phyloP scores from a whole-genome alignment of 352 stramenopile genomes.

The Pythium phragmitis region DNA sequence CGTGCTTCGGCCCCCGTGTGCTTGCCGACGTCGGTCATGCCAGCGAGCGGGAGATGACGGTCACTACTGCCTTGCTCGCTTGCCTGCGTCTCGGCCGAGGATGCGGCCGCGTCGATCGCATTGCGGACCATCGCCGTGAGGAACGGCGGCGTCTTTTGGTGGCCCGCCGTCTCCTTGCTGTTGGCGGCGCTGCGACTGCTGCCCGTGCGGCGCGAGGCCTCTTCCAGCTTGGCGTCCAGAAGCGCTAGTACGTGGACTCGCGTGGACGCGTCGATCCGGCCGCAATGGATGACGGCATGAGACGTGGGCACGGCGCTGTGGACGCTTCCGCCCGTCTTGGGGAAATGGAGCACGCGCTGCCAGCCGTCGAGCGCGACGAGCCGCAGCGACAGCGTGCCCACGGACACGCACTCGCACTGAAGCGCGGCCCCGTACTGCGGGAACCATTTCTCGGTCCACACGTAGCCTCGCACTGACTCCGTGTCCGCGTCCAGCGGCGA shows the following conservation, averaged over 20 bases:
- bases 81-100: background rate
- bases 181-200: constrained; percentile 32
- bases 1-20: constrained; percentile 44
- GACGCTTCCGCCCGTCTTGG: constrained; percentile 24
- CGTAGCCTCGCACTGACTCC: background rate
- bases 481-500: background rate
- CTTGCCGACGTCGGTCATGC: constrained; percentile 50
- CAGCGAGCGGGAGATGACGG: constrained; percentile 21
- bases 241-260: constrained; percentile 9
- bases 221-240: constrained; percentile 18
- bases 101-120: background rate
- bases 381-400: constrained; percentile 27
- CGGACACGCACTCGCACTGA: constrained; percentile 32
- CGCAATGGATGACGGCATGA: constrained; percentile 33
- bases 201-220: constrained; percentile 30
- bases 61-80: background rate
- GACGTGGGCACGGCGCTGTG: constrained; percentile 41
- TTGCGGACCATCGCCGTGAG: constrained; percentile 34
- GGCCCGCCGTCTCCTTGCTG: constrained; percentile 22
- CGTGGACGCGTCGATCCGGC: constrained; percentile 21
- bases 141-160: constrained; percentile 62
- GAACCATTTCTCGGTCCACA: constrained; percentile 36
- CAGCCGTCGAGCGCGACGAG: constrained; percentile 47
- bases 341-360: constrained; percentile 37
- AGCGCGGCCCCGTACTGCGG: constrained; percentile 46